Percentiles rank a stretch among this genome's conserved stretches.
Conservation (phyloP, 2,329 filamentous ascomycete species). For the Macrophomina tecta region DNA sequence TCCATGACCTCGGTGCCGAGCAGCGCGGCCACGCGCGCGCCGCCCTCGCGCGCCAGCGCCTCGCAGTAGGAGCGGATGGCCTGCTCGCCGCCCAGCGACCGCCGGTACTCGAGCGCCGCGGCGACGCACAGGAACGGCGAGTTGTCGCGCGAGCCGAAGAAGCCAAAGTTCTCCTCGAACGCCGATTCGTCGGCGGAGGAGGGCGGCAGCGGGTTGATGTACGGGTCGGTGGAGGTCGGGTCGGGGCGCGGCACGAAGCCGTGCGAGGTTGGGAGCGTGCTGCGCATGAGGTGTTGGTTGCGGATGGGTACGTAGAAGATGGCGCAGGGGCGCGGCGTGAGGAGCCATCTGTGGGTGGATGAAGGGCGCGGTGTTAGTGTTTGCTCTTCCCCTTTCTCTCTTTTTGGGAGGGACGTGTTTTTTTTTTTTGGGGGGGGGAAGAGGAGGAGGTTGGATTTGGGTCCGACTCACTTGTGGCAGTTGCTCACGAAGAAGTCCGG, state of each 20-base stretch:
- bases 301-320: conserved; percentile 78
- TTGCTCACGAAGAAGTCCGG: conserved; percentile 90
- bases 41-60: conserved; percentile 68
- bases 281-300: conserved; percentile 77
- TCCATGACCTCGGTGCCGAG: conserved; percentile 77
- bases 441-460: neutral
- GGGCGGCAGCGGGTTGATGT: conserved; percentile 50
- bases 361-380: conserved; percentile 6
- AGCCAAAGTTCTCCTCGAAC: conserved; percentile 77
- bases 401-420: neutral
- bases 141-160: conserved; percentile 76
- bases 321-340: conserved; percentile 78
- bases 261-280: conserved; percentile 79
- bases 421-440: too few species aligned
- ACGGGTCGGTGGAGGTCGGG: conserved; percentile 21
- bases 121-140: conserved; percentile 74
- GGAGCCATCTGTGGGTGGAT: conserved; percentile 70
- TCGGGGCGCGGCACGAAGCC: conserved; percentile 66
- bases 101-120: conserved; percentile 73
- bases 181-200: conserved; percentile 54
- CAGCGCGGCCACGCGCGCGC: conserved; percentile 62
- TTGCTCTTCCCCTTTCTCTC: neutral
- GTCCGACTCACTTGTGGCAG: conserved; percentile 68
- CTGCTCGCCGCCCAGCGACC: conserved; percentile 74
- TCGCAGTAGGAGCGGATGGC: conserved; percentile 69